Conservation (phyloP, 169 alveolate genomes). For the Eimeria sp. region DNA sequence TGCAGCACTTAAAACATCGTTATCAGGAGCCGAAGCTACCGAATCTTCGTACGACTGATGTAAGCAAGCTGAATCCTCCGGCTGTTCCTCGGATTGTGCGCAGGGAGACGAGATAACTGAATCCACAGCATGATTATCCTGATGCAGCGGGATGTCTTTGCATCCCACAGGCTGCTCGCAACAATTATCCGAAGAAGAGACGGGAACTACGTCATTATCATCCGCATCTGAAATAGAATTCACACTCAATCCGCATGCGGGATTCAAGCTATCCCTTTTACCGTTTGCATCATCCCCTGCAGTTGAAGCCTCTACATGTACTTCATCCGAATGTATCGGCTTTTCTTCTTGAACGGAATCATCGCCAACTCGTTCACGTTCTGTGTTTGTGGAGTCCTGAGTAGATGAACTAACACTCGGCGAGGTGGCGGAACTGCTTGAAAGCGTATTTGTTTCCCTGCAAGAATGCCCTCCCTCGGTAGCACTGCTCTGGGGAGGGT, state of each 20-base stretch:
- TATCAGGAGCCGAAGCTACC: not conserved
- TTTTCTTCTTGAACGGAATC: not conserved
- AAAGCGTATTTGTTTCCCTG: constrained; percentile 8
- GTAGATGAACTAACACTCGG: not conserved
- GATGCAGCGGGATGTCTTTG: constrained; percentile 48
- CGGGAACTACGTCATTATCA: not conserved
- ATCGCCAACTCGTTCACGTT: not conserved
- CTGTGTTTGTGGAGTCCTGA: constrained; percentile 1
- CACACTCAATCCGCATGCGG: not conserved
- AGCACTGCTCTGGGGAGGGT: not conserved
- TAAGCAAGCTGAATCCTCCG: constrained; percentile 3
- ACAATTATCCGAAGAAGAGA: constrained; percentile 7
- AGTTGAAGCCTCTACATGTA: not conserved
- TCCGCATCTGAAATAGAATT: not conserved
- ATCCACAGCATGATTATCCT: constrained; percentile 17
- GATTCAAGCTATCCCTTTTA: not conserved
- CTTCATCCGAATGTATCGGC: not conserved
- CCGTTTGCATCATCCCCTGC: not conserved
- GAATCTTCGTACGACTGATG: not conserved
- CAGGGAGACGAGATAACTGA: constrained; percentile 9
- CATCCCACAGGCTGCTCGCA: constrained; percentile 43
- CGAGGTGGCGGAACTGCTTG: constrained; percentile 7
- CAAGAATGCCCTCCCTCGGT: constrained; percentile 11
- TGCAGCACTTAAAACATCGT: not conserved
- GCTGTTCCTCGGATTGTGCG: constrained; percentile 1